Percentiles rank a stretch among this genome's conserved stretches.
Conservation (phyloP, 1,284 basidiomycete genomes). For the Rhizopogon parksii region DNA sequence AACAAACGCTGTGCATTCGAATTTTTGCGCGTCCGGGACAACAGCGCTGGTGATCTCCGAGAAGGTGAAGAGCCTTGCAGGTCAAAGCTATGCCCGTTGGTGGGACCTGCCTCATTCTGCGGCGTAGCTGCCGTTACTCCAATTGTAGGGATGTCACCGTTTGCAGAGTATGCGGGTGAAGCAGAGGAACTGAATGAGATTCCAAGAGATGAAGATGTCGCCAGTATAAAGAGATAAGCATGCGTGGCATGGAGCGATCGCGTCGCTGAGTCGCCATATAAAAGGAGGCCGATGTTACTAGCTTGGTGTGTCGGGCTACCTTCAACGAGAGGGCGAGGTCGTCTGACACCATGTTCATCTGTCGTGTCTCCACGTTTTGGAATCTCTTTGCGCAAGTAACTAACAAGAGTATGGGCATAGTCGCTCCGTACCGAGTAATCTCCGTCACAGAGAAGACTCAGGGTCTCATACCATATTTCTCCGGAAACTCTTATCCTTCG, state of each 20-base stretch:
- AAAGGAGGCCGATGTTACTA: constrained; percentile 39
- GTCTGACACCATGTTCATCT: constrained; percentile 40
- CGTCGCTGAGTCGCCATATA: constrained; percentile 58
- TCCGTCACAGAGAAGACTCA: constrained; percentile 74
- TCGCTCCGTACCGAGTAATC: constrained; percentile 70
- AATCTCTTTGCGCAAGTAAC: constrained; percentile 73
- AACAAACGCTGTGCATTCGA: constrained; percentile 48
- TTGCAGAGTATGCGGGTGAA: constrained; percentile 35
- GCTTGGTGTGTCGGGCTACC: constrained; percentile 39
- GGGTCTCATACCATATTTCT: constrained; percentile 84
- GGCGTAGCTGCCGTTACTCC: constrained; percentile 36
- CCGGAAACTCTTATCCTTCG: constrained; percentile 70
- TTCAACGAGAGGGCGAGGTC: constrained; percentile 36
- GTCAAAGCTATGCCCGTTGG: constrained; percentile 16
- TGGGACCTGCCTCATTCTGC: constrained; percentile 23
- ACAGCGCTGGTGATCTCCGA: constrained; percentile 41
- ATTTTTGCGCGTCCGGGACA: constrained; percentile 47
- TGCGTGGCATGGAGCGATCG: constrained; percentile 75
- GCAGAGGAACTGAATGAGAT: constrained; percentile 33
- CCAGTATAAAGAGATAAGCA: constrained; percentile 72
- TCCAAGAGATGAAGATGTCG: constrained; percentile 60
- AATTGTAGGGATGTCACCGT: constrained; percentile 27
- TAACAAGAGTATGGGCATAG: constrained; percentile 65
- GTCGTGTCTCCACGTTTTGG: constrained; percentile 48
- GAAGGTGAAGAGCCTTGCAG: constrained; percentile 26